These are phyloP conservation scores for Madurella mycetomatis DNA, from an alignment of 2,329 filamentous ascomycete species.

Conservation along the genomic window DNA sequence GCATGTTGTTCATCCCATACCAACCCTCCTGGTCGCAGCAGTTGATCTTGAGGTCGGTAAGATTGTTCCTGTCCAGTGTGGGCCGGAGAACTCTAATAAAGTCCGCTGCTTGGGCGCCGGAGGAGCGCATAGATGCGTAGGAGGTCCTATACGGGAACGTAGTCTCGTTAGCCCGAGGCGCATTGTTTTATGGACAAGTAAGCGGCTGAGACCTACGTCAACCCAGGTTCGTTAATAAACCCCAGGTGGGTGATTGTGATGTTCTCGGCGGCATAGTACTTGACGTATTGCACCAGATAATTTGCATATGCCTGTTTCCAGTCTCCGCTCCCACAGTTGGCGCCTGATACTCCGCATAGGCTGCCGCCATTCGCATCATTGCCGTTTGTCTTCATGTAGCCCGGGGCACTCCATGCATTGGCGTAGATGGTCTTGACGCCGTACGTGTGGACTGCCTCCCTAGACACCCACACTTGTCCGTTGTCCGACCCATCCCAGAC, in stretches of 20 bases:
- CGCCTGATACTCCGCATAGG: constrained; percentile 32
- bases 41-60: constrained; percentile 32
- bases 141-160: constrained; percentile 19
- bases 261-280: constrained; percentile 30
- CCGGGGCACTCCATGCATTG: constrained; percentile 32
- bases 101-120: constrained; percentile 37
- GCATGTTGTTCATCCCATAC: constrained; percentile 13
- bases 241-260: constrained; percentile 32
- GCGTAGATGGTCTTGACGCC: constrained; percentile 44
- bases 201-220: constrained; percentile 6
- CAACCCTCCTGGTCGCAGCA: constrained; percentile 25
- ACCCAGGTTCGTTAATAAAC: constrained; percentile 35
- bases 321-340: constrained; percentile 30
- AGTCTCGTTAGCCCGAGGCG: too few species aligned
- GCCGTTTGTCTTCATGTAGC: constrained; percentile 34
- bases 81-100: constrained; percentile 39
- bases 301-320: constrained; percentile 37
- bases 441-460: constrained; percentile 35
- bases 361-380: constrained; percentile 26
- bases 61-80: constrained; percentile 32
- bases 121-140: constrained; percentile 32
- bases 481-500: constrained; percentile 33
- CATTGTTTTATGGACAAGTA: too few species aligned
- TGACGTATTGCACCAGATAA: constrained; percentile 35
- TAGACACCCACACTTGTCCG: constrained; percentile 40